Evolutionary conservation across 1,284 basidiomycete genomes (phyloP).

Genomic region (Marasmius tenuissimus): DNA sequence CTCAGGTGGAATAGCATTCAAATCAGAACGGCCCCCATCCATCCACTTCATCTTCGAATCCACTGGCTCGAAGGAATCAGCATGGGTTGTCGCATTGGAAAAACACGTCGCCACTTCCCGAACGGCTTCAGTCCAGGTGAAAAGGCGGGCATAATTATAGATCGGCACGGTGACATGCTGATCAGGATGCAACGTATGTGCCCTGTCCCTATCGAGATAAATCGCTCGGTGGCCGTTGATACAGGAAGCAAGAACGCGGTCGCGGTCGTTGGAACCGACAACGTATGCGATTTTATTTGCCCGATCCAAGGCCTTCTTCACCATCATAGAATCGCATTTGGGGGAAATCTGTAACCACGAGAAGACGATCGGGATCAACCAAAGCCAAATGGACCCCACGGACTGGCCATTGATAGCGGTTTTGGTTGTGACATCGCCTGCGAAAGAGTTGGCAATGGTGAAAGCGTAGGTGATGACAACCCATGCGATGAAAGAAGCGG

Average conservation of each 20-base stretch:
- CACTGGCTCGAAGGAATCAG: background rate
- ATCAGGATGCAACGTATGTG: constrained; percentile 1
- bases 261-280: constrained; percentile 1
- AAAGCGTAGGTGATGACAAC: constrained; percentile 34
- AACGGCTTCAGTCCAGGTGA: constrained; percentile 23
- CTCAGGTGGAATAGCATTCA: constrained; percentile 9
- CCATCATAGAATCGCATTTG: constrained; percentile 25
- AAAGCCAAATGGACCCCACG: constrained; percentile 32
- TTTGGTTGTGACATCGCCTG: constrained; percentile 14
- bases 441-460: constrained; percentile 29
- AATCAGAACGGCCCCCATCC: too few species aligned
- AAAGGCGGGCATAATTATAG: constrained; percentile 29
- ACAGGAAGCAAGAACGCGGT: constrained; percentile 12
- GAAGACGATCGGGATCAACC: constrained; percentile 33
- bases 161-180: constrained; percentile 25
- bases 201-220: background rate
- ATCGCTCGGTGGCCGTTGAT: background rate
- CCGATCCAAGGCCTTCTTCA: constrained; percentile 20
- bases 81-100: constrained; percentile 3
- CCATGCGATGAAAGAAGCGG: constrained; percentile 31
- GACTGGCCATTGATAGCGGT: constrained; percentile 25
- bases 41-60: background rate
- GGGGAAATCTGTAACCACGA: constrained; percentile 35
- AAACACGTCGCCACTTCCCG: constrained; percentile 22
- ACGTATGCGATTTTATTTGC: constrained; percentile 19